Evolutionary conservation across 805 yeast species (phyloP).

Genomic region (Lipomyces orientalis): DNA sequence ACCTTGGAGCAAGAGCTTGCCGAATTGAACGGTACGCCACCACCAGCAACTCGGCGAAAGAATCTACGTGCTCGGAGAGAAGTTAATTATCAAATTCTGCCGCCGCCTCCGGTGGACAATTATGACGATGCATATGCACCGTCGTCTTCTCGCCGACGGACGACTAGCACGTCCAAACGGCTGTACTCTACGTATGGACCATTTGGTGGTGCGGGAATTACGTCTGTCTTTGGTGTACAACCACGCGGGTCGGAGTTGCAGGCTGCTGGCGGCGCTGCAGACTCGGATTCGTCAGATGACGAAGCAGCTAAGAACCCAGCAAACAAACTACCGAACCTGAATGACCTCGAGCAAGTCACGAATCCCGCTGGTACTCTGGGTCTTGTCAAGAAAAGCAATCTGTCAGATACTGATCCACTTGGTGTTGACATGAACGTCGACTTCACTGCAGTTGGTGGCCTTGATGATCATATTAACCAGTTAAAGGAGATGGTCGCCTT

Average conservation of each 20-base stretch:
- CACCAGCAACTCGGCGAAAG: slow-evolving; percentile 54
- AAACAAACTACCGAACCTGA: slow-evolving; percentile 32
- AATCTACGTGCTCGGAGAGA: slow-evolving; percentile 68
- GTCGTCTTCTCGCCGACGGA: slow-evolving; percentile 23
- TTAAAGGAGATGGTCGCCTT: slow-evolving; percentile 95
- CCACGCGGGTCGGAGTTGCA: slow-evolving; percentile 47
- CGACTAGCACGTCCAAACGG: slow-evolving; percentile 58
- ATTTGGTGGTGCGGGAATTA: slow-evolving; percentile 94
- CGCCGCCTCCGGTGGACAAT: slow-evolving; percentile 60
- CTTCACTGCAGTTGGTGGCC: slow-evolving; percentile 86
- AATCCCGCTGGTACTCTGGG: slow-evolving; percentile 38
- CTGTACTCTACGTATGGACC: slow-evolving; percentile 96
- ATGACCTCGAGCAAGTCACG: slow-evolving; percentile 38
- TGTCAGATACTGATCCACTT: slow-evolving; percentile 91
- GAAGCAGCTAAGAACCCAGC: slow-evolving; percentile 46
- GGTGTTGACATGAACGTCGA: slow-evolving; percentile 88
- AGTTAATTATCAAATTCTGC: slow-evolving; percentile 81
- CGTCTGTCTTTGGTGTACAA: slow-evolving; percentile 73
- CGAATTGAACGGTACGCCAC: slow-evolving; percentile 57
- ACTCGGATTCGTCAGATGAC: slow-evolving; percentile 56
- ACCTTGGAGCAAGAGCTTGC: slow-evolving; percentile 67
- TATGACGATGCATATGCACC: slow-evolving; percentile 35
- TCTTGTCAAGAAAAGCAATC: slow-evolving; percentile 57
- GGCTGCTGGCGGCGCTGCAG: slow-evolving; percentile 44
- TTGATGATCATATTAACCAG: slow-evolving; percentile 87